Evolutionary conservation across 2,329 filamentous ascomycete genomes (phyloP).

Genomic region (Zasmidium cellare): DNA sequence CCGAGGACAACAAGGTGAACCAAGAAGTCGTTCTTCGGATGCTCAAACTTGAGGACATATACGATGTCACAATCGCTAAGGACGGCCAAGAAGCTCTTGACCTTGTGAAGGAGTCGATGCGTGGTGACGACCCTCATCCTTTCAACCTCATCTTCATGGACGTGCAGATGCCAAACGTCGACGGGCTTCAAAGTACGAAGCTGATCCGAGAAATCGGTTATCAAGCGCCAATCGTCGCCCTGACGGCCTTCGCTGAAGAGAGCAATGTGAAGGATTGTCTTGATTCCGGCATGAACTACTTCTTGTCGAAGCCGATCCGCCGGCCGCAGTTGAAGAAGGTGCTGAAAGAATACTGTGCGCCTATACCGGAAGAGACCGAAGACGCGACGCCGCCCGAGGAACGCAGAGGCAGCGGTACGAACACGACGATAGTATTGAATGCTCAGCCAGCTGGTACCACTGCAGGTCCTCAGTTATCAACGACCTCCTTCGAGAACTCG

Average conservation of each 20-base stretch:
- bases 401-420: constrained; percentile 10
- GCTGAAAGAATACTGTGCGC: constrained; percentile 69
- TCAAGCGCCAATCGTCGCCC: constrained; percentile 83
- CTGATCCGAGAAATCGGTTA: constrained; percentile 87
- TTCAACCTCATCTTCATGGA: constrained; percentile 83
- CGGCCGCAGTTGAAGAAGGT: constrained; percentile 83
- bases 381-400: constrained; percentile 10
- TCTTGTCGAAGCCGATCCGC: constrained; percentile 71
- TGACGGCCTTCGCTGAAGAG: constrained; percentile 89
- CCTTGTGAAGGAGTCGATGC: constrained; percentile 79
- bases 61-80: constrained; percentile 78
- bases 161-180: constrained; percentile 60
- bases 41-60: constrained; percentile 75
- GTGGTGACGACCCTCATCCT: constrained; percentile 54
- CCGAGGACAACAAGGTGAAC: constrained; percentile 69
- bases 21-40: constrained; percentile 62
- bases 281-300: constrained; percentile 90
- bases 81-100: constrained; percentile 75
- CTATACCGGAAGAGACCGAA: constrained; percentile 23
- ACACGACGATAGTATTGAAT: constrained; percentile 16
- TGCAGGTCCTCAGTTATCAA: neutral
- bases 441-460: neutral
- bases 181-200: constrained; percentile 81
- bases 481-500: neutral
- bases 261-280: constrained; percentile 68